A percentile compares a stretch with the other conserved stretches of the same genome.
Evolutionary conservation across 2,329 filamentous ascomycete species (phyloP).

Genomic region (Neoascochyta sp.): DNA sequence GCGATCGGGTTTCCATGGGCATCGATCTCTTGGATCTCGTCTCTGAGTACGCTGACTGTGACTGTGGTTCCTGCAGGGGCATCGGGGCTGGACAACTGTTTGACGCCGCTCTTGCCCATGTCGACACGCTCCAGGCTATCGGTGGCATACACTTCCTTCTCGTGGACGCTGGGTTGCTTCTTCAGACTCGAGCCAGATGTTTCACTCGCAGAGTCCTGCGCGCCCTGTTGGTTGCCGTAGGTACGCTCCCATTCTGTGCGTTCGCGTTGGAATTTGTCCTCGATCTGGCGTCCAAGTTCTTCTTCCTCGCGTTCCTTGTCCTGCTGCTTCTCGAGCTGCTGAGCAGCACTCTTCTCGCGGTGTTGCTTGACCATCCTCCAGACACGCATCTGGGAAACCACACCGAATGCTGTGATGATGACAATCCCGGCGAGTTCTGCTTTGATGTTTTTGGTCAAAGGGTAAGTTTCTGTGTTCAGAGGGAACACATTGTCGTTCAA

Average conservation of each 20-base stretch:
- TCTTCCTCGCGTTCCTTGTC: constrained; percentile 64
- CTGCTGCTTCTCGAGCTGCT: constrained; percentile 53
- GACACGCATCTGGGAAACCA: constrained; percentile 79
- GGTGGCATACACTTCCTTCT: constrained; percentile 40
- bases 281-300: constrained; percentile 63
- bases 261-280: constrained; percentile 60
- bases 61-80: constrained; percentile 42
- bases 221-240: constrained; percentile 64
- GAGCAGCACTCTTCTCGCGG: constrained; percentile 45
- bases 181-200: constrained; percentile 37
- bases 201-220: constrained; percentile 51
- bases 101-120: constrained; percentile 46
- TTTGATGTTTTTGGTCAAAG: constrained; percentile 77
- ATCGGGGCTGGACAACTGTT: constrained; percentile 34
- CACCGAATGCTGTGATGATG: constrained; percentile 68
- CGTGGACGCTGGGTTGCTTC: constrained; percentile 30
- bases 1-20: constrained; percentile 24
- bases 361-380: constrained; percentile 72
- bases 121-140: constrained; percentile 56
- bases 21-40: constrained; percentile 44
- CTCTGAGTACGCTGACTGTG: constrained; percentile 53
- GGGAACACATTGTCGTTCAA: constrained; percentile 78
- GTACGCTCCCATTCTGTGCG: constrained; percentile 70
- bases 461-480: constrained; percentile 70
- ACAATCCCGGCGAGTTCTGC: constrained; percentile 79